Evolutionary conservation across 768 basidiomycete species (phyloP).

Genomic region (Boletus subparvulus): DNA sequence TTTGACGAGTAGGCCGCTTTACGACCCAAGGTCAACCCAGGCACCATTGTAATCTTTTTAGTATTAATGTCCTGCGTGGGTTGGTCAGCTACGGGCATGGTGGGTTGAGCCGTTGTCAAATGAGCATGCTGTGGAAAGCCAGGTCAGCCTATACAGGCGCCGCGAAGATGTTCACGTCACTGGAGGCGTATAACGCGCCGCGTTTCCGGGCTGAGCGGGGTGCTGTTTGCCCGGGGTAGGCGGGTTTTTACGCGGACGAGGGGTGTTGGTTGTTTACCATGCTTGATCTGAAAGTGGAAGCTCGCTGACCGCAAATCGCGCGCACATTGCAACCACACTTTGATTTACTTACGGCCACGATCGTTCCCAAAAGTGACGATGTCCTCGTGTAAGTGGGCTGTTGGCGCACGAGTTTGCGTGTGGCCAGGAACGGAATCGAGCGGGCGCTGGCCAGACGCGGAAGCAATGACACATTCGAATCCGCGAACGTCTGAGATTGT

Average conservation of each 20-base stretch:
- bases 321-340: constrained; percentile 3
- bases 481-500: constrained; percentile 31
- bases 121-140: not conserved
- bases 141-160: not conserved
- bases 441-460: constrained; percentile 35
- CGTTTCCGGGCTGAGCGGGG: not conserved
- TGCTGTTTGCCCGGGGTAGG: not conserved
- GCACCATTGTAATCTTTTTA: not conserved
- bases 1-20: constrained; percentile 20
- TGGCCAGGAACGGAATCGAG: constrained; percentile 16
- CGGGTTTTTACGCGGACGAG: not conserved
- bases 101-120: too few relatives aligned
- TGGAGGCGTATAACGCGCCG: not conserved
- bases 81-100: not conserved
- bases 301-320: not conserved
- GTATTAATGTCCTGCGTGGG: not conserved
- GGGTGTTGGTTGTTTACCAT: too few relatives aligned
- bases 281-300: not conserved
- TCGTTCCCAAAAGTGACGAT: not conserved
- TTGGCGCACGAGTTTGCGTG: not conserved
- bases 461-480: constrained; percentile 33
- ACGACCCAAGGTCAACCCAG: constrained; percentile 1
- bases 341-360: not conserved
- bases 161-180: not conserved
- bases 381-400: constrained; percentile 19